Percentiles rank a stretch among this genome's conserved stretches.
Conservation (phyloP, 2,329 filamentous ascomycete species). For the Plectosphaerella plurivora region DNA sequence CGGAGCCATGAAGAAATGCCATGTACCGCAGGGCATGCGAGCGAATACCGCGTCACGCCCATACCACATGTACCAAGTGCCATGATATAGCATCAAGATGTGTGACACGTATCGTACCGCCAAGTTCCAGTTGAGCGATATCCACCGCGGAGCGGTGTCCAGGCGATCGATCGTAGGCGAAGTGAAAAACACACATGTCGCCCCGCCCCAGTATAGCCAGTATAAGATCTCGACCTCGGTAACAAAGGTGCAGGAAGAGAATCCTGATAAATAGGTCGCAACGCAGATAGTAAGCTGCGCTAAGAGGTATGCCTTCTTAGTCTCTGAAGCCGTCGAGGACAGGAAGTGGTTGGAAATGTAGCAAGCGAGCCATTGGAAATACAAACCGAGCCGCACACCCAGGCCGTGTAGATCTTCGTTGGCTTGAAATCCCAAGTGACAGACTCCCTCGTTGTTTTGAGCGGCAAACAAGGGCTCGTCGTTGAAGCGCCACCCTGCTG, state of each 20-base stretch:
- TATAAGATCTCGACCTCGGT: constrained; percentile 11
- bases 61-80: background rate
- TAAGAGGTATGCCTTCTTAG: background rate
- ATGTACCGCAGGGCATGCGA: background rate
- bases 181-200: background rate
- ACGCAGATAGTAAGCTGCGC: background rate
- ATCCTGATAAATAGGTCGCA: constrained; percentile 13
- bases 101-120: constrained; percentile 13
- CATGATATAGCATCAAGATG: constrained; percentile 16
- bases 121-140: background rate
- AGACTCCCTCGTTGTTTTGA: too few species aligned
- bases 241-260: constrained; percentile 12
- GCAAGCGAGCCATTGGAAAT: constrained; percentile 19
- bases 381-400: constrained; percentile 21
- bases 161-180: background rate
- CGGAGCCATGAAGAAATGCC: background rate
- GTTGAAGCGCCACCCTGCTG: too few species aligned
- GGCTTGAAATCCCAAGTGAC: constrained; percentile 7
- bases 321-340: background rate
- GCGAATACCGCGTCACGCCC: background rate
- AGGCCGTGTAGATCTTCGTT: constrained; percentile 20
- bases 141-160: background rate
- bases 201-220: constrained; percentile 6
- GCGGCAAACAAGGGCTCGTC: too few species aligned
- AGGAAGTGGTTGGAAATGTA: constrained; percentile 15